A percentile compares a stretch with the other conserved stretches of the same genome.
These are phyloP conservation scores for Apiosordaria backusii DNA, from an alignment of 495 filamentous ascomycete genomes.

Conservation along the genomic window DNA sequence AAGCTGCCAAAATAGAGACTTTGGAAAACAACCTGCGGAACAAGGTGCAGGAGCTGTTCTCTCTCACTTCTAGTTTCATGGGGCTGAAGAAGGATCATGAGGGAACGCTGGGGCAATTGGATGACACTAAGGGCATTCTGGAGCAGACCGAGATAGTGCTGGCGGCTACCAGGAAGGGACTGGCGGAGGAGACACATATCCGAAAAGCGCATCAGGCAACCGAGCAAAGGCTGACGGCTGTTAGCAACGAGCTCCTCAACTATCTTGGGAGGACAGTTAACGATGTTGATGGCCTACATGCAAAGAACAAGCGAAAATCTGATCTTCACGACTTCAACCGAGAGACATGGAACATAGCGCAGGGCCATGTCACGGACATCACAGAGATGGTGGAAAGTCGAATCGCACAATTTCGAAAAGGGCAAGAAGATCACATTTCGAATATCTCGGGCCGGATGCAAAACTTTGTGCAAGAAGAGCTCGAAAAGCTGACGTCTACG, in stretches of 20 bases:
- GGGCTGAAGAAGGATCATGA: conserved; percentile 84
- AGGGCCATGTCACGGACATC: conserved; percentile 65
- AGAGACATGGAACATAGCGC: conserved; percentile 73
- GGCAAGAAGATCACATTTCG: conserved; percentile 67
- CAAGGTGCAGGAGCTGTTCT: conserved; percentile 86
- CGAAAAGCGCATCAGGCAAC: conserved; percentile 83
- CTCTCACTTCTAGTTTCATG: conserved; percentile 78
- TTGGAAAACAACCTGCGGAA: conserved; percentile 86
- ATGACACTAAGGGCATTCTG: conserved; percentile 73
- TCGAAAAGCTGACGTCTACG: conserved; percentile 61
- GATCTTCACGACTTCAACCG: conserved; percentile 77
- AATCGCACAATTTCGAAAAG: conserved; percentile 61
- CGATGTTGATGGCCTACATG: conserved; percentile 75
- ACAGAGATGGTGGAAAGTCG: conserved; percentile 71
- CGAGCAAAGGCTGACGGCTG: conserved; percentile 65
- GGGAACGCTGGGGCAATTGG: conserved; percentile 61
- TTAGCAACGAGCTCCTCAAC: conserved; percentile 71
- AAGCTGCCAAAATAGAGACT: conserved; percentile 84
- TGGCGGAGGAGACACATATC: conserved; percentile 75
- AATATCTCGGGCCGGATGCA: conserved; percentile 66
- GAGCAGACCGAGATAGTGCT: conserved; percentile 84
- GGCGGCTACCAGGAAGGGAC: conserved; percentile 64
- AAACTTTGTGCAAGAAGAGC: conserved; percentile 66
- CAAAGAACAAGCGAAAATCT: conserved; percentile 76
- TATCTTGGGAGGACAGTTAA: conserved; percentile 71